phyloP scores from a whole-genome alignment of 805 yeast genomes.

The Myxozyma melibiosi region DNA sequence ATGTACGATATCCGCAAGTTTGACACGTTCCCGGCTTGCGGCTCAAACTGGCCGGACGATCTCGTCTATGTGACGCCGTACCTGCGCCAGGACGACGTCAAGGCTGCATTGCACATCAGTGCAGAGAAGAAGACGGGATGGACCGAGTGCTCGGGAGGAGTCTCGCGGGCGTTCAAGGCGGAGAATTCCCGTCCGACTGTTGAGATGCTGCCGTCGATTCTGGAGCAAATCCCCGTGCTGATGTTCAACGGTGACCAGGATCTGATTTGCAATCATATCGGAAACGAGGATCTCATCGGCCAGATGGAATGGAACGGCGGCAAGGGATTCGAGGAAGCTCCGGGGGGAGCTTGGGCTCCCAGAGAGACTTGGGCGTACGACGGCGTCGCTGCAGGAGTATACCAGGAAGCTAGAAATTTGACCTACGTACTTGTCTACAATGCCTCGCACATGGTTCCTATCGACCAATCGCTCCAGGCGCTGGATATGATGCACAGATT shows the following conservation, averaged over 20 bases:
- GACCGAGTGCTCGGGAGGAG: constrained; percentile 76
- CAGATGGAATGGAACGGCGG: constrained; percentile 66
- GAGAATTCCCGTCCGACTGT: constrained; percentile 61
- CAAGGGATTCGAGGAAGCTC: constrained; percentile 40
- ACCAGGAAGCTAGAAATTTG: constrained; percentile 65
- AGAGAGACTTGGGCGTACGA: constrained; percentile 52
- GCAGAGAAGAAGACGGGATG: constrained; percentile 51
- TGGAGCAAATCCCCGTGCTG: constrained; percentile 61
- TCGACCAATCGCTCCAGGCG: constrained; percentile 69
- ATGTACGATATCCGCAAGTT: constrained; percentile 75
- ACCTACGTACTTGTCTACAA: constrained; percentile 73
- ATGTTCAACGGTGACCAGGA: constrained; percentile 88
- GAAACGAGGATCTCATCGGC: constrained; percentile 67
- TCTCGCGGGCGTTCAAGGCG: constrained; percentile 56
- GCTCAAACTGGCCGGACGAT: constrained; percentile 87
- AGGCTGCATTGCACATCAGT: constrained; percentile 53
- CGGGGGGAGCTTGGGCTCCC: constrained; percentile 36
- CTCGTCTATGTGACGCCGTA: constrained; percentile 54
- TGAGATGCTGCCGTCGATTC: constrained; percentile 64
- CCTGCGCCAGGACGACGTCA: constrained; percentile 51
- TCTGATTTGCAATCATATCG: constrained; percentile 79
- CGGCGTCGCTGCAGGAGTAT: constrained; percentile 48
- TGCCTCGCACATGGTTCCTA: constrained; percentile 94
- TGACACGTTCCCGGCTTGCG: constrained; percentile 84
- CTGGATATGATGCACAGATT: constrained; percentile 66